Base-by-base conservation (phyloP, 2,329 filamentous ascomycete genomes). In the Lachnellula subtilissima region DNA sequence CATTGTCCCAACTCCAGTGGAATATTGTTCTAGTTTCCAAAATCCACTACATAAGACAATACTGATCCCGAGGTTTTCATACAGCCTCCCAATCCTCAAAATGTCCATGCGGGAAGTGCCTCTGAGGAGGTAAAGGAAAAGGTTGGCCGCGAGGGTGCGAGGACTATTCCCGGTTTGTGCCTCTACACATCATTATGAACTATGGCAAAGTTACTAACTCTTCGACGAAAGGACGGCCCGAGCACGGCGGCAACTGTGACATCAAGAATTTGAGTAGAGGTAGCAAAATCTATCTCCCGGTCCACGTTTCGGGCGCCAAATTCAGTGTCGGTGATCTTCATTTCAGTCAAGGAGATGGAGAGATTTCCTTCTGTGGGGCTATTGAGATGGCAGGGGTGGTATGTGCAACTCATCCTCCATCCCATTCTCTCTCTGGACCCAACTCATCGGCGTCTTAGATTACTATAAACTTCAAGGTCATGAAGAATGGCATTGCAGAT, bases 251-350 rank as follows among this genome's bases (percentile, higher is more conserved):
- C 0, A 96, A 96, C 67, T 94, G 90, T 69, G 91, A 96, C 64
- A 94, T 95, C 72, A 95, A 95, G 75, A 94, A 94, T 65, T 77
- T 95, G 32, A 87, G 82, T 1, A 78, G 89, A 6, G 90, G 89
- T 2, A 86, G 81, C 56, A 93, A 92, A 68, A 88, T 95, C 0
- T 96, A 91, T 69, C 79, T 96, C 0, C 92, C 92, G 0, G 87
- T 97, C 0, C 91, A 96, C 66, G 89, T 97, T 4, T 74, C 80
- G 0, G 92, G 92, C 0, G 92, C 91, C 46, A 95, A 95, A 69
- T 96, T 96, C 73, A 88, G 83, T 45, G 92, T 96, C 0, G 92
- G 92, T 12, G 92, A 96, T 69, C 74, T 96, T 37, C 91, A 95
- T 72, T 95, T 94, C 72, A 86, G 84, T 4, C 88, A 95, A 73